These are phyloP conservation scores for Calonectria montana DNA, from an alignment of 2,329 filamentous ascomycete species.

Conservation along the genomic window DNA sequence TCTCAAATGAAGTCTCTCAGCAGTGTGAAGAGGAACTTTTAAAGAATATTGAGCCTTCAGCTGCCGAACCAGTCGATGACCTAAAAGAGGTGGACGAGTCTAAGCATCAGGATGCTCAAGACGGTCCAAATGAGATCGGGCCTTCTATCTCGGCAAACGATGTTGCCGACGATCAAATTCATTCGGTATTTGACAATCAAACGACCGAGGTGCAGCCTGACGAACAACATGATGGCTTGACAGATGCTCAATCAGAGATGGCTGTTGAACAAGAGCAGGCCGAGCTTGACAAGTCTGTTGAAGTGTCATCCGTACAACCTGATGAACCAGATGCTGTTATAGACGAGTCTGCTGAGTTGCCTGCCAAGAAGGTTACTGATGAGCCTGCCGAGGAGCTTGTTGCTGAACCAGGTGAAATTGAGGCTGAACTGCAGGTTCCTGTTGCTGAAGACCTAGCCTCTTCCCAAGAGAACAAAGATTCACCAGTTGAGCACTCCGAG, in stretches of 20 bases:
- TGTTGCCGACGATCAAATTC: not conserved
- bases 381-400: not conserved
- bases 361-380: not conserved
- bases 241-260: not conserved
- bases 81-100: not conserved
- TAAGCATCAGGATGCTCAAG: not conserved
- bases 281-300: not conserved
- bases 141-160: not conserved
- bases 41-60: not conserved
- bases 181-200: not conserved
- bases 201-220: constrained; percentile 2
- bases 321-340: not conserved
- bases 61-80: not conserved
- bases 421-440: not conserved
- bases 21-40: not conserved
- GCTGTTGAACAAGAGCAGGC: not conserved
- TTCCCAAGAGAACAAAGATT: not conserved
- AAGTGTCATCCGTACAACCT: not conserved
- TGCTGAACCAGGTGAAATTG: not conserved
- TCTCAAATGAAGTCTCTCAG: not conserved
- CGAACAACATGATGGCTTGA: not conserved
- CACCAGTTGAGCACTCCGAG: not conserved
- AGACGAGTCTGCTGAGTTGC: not conserved
- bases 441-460: not conserved
- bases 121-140: not conserved